phyloP scores from a whole-genome alignment of 139 green algal genomes.

The Bryopsis sp. region DNA sequence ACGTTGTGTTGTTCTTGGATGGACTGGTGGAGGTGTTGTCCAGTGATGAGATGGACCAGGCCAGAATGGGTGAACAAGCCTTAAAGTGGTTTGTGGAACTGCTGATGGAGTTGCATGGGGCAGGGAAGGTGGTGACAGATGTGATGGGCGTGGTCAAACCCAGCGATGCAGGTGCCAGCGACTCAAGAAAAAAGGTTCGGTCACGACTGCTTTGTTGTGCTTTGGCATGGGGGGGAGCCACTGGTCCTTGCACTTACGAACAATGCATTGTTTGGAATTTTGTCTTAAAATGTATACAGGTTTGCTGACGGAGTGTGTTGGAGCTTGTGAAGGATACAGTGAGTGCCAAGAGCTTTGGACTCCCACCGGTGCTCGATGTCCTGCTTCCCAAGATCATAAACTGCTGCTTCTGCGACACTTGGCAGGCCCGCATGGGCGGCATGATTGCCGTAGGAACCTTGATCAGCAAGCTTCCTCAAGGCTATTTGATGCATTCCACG shows the following conservation, averaged over 20 bases:
- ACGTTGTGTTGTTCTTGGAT: conserved; percentile 79
- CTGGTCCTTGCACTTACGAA: no score
- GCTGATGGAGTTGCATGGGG: conserved; percentile 45
- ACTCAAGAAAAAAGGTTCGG: no score
- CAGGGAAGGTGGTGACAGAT: not conserved
- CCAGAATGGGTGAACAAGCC: conserved; percentile 43
- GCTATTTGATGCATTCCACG: conserved; percentile 31
- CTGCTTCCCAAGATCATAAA: conserved; percentile 73
- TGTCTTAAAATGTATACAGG: no score
- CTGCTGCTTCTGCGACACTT: conserved; percentile 77
- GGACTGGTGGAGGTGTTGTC: conserved; percentile 65
- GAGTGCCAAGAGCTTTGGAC: conserved; percentile 18
- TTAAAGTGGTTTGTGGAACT: conserved; percentile 69
- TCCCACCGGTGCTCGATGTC: conserved; percentile 62
- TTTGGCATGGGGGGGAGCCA: no score
- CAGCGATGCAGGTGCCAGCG: not conserved
- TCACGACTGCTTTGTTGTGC: no score
- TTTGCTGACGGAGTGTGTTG: no score
- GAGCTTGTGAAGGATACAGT: not conserved
- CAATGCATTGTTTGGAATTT: no score
- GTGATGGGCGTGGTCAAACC: not conserved
- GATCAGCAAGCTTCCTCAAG: conserved; percentile 37
- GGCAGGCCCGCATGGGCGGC: conserved; percentile 64
- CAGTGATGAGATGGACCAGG: conserved; percentile 24
- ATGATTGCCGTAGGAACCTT: conserved; percentile 47